A percentile compares a stretch with the other conserved stretches of the same genome.
Evolutionary conservation across 306 rosid species (phyloP).

Genomic region (Trichosanthes cucumerina): DNA sequence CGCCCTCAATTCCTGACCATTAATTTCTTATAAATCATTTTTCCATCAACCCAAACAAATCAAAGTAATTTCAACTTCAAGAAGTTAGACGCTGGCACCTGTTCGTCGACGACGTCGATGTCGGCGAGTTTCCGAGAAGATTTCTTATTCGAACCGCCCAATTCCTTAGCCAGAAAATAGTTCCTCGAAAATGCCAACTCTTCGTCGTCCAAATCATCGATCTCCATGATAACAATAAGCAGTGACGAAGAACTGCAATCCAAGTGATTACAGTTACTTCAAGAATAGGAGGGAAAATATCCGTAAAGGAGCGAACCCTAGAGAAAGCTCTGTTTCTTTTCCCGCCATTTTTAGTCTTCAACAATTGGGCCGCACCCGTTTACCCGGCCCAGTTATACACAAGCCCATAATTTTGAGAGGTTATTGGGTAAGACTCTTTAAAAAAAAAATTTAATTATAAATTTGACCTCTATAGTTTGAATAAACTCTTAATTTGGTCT

Average conservation of each 20-base stretch:
- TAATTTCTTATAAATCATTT: not conserved
- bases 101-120: constrained; percentile 62
- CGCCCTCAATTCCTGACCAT: constrained; percentile 53
- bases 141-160: constrained; percentile 52
- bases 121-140: constrained; percentile 59
- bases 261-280: not conserved
- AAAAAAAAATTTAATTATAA: no score
- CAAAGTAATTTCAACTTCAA: not conserved
- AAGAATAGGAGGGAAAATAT: not conserved
- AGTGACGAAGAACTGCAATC: not conserved
- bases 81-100: constrained; percentile 26
- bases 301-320: not conserved
- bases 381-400: not conserved
- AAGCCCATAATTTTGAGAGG: not conserved
- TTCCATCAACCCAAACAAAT: not conserved
- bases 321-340: not conserved
- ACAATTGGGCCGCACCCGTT: not conserved
- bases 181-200: constrained; percentile 71
- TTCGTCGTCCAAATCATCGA: constrained; percentile 36
- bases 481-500: no score
- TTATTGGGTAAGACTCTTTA: not conserved
- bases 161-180: constrained; percentile 80
- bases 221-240: constrained; percentile 26
- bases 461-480: no score
- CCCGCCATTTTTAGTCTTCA: constrained; percentile 2